A percentile compares a stretch with the other conserved stretches of the same genome.
Conservation (phyloP, 2,329 filamentous ascomycete species). For the Onygenales sp. region DNA sequence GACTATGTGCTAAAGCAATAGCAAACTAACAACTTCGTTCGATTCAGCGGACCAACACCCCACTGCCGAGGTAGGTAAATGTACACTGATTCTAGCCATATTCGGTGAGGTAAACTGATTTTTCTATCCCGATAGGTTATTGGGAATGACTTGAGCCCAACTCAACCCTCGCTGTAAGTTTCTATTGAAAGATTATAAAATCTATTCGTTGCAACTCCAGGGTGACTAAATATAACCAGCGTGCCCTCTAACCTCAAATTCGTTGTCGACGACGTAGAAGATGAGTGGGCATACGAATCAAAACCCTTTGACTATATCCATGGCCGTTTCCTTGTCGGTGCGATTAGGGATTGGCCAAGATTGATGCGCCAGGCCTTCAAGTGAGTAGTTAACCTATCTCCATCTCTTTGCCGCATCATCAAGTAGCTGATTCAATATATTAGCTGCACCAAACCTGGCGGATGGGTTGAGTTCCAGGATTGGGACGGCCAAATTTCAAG, state of each 20-base stretch:
- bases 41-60: slow-evolving; percentile 15
- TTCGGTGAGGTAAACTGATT: not conserved
- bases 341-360: slow-evolving; percentile 46
- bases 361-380: slow-evolving; percentile 37
- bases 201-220: not conserved
- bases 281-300: slow-evolving; percentile 44
- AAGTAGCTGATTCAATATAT: not conserved
- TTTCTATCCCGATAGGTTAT: not conserved
- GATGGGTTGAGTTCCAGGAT: slow-evolving; percentile 33
- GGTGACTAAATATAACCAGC: slow-evolving; percentile 7
- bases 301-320: slow-evolving; percentile 52
- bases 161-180: not conserved
- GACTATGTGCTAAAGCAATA: not conserved
- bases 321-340: slow-evolving; percentile 47
- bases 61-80: slow-evolving; percentile 11
- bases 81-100: not conserved
- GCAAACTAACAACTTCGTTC: not conserved
- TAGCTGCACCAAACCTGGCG: slow-evolving; percentile 25
- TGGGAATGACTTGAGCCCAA: not conserved
- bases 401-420: not conserved
- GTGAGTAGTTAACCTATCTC: not conserved
- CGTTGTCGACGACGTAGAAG: slow-evolving; percentile 49
- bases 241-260: slow-evolving; percentile 48
- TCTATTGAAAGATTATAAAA: not conserved
- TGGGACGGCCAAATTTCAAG: slow-evolving; percentile 7